Evolutionary conservation across 2,329 filamentous ascomycete genomes (phyloP).

Genomic region (Cercospora nicotianae): DNA sequence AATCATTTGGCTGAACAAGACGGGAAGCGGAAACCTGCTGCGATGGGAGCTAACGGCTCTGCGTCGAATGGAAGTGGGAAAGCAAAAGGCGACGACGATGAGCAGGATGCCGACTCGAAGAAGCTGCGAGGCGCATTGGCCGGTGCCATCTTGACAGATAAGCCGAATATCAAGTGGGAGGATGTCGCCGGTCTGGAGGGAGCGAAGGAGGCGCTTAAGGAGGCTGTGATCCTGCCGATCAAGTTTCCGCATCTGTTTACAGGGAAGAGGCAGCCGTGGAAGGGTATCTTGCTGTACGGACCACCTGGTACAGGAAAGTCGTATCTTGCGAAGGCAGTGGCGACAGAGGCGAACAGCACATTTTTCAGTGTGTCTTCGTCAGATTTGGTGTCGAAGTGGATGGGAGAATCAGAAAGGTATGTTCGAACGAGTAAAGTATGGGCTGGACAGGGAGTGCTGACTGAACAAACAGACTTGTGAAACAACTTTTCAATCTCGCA

Average conservation of each 20-base stretch:
- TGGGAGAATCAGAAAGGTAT: constrained; percentile 97
- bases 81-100: constrained; percentile 62
- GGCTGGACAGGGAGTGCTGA: too few relatives aligned
- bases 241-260: constrained; percentile 97
- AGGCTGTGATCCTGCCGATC: constrained; percentile 95
- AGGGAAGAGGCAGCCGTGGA: constrained; percentile 96
- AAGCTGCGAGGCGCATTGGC: constrained; percentile 88
- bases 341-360: constrained; percentile 96
- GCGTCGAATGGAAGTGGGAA: constrained; percentile 63
- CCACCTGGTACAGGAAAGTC: constrained; percentile 97
- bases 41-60: constrained; percentile 71
- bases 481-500: constrained; percentile 95
- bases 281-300: constrained; percentile 93
- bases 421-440: too few relatives aligned
- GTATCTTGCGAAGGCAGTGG: constrained; percentile 95
- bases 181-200: constrained; percentile 92
- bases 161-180: constrained; percentile 96
- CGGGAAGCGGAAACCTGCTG: constrained; percentile 64
- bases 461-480: constrained; percentile 69
- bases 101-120: constrained; percentile 82
- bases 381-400: constrained; percentile 98
- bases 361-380: constrained; percentile 99
- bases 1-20: constrained; percentile 78
- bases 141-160: constrained; percentile 89
- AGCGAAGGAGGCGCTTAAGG: constrained; percentile 95